Conservation (phyloP, 1,284 basidiomycete genomes). For the Cryptococcus wingfieldii region DNA sequence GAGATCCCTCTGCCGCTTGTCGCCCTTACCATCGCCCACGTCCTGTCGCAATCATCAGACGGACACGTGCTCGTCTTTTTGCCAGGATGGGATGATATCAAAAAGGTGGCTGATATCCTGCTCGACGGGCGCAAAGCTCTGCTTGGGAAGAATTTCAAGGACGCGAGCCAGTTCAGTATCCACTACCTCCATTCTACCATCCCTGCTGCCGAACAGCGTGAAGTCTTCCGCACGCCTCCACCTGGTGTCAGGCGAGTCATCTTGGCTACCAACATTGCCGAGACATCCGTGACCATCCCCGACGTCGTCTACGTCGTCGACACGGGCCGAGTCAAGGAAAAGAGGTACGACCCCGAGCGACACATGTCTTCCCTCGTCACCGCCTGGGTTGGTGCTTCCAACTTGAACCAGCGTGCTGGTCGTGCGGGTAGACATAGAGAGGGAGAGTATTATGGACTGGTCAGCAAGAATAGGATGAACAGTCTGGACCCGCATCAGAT, state of each 20-base stretch:
- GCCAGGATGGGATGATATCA: slow-evolving; percentile 69
- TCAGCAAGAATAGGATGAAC: slow-evolving; percentile 63
- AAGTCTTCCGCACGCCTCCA: slow-evolving; percentile 78
- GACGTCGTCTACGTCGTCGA: slow-evolving; percentile 95
- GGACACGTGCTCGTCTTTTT: slow-evolving; percentile 86
- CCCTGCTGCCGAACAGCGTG: slow-evolving; percentile 83
- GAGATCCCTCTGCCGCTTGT: slow-evolving; percentile 81
- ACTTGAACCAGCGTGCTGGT: slow-evolving; percentile 87
- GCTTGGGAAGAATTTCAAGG: slow-evolving; percentile 61
- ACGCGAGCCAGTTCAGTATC: slow-evolving; percentile 63
- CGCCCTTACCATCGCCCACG: slow-evolving; percentile 75
- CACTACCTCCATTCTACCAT: slow-evolving; percentile 89
- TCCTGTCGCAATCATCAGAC: slow-evolving; percentile 67
- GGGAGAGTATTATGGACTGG: slow-evolving; percentile 86
- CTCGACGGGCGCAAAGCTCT: slow-evolving; percentile 54
- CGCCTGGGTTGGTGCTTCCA: slow-evolving; percentile 90
- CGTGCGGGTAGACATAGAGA: slow-evolving; percentile 88
- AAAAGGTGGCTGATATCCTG: slow-evolving; percentile 67
- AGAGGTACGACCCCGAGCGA: slow-evolving; percentile 81
- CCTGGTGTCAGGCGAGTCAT: slow-evolving; percentile 78
- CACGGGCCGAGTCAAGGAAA: slow-evolving; percentile 82
- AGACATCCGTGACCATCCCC: slow-evolving; percentile 93
- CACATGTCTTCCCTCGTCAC: slow-evolving; percentile 82
- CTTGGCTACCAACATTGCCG: slow-evolving; percentile 91
- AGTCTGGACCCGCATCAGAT: slow-evolving; percentile 75